These are phyloP conservation scores for Peronosclerospora sorghi DNA, from an alignment of 352 stramenopile species.

Conservation along the genomic window DNA sequence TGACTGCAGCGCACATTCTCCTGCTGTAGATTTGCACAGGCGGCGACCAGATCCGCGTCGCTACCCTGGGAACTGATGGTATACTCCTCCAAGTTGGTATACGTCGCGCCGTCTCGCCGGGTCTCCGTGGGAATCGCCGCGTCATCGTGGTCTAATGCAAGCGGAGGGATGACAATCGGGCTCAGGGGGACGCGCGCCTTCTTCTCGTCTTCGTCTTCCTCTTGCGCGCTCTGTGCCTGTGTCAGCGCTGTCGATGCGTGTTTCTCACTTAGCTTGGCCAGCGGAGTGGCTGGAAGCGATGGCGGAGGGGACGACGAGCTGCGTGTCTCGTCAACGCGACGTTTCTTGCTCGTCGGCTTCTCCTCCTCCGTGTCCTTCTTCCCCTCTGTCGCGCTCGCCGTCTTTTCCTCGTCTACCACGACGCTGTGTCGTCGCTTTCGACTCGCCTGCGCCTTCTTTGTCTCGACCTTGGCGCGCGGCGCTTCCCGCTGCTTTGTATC, in stretches of 20 bases:
- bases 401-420: conserved; percentile 1
- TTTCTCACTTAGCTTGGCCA: conserved; percentile 17
- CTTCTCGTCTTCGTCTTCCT: conserved; percentile 17
- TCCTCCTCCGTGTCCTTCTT: not conserved
- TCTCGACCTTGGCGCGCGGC: conserved; percentile 3
- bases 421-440: conserved; percentile 14
- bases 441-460: conserved; percentile 4
- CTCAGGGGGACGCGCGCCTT: conserved; percentile 16
- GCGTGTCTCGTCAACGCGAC: not conserved
- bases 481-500: conserved; percentile 6
- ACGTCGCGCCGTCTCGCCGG: conserved; percentile 13
- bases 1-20: conserved; percentile 13
- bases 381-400: not conserved
- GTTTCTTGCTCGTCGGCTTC: not conserved
- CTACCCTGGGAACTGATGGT: conserved; percentile 14
- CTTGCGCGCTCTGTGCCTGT: conserved; percentile 2
- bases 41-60: conserved; percentile 15
- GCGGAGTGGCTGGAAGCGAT: conserved; percentile 9
- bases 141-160: conserved; percentile 3
- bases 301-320: conserved; percentile 10
- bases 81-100: conserved; percentile 15
- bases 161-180: conserved; percentile 15
- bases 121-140: conserved; percentile 18
- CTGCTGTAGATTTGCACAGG: conserved; percentile 16
- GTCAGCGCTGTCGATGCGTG: conserved; percentile 1